Evolutionary conservation across 306 rosid species (phyloP), one percentile per base, ranked within the genome.

Genomic region (Castanopsis chinensis): DNA sequence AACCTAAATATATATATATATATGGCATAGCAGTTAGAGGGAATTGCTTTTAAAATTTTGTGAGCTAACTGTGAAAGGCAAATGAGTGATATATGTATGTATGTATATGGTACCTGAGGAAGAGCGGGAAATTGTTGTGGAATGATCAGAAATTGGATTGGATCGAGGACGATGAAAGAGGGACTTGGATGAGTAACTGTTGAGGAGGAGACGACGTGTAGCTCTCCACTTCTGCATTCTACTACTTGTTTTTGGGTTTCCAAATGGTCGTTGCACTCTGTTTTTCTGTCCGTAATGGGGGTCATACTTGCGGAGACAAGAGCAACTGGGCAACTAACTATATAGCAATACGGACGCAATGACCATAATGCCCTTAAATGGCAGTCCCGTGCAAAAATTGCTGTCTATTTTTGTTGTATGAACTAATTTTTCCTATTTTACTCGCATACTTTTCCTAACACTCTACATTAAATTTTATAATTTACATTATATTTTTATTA

Each of bases 191-290:
- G 85, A 59, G 77, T 60, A 84, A 75, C 55, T 76, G 81, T 87
- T 72, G 3, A 90, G 75, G 82, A 88, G 74, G 3, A 90, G 75
- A 54, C 80, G 79, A 81, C 81, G 57, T 14, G 85, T 49, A 41
- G 84, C 72, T 86, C 82, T 86, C 85, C 79, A 79, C 82, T 85
- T 92, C 77, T 80, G 67, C 95, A 83, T 90, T 17, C 27, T 77
- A 81, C 33, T 5, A 1, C 1, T 2, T 63, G 5, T n/a, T 67
- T 32, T 56, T 21, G 19, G 54, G 54, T 73, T 61, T 67, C 5
- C 72, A 33, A 21, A 49, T 7, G 3, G 3, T 17, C 20, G 18
- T 4, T 18, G 41, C 37, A 27, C 0, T 7, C 27, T 25, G 27
- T 37, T 33, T 63, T 28, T 12, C 23, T 19, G 2, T 6, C 5